phyloP scores from a whole-genome alignment of 2,329 filamentous ascomycete species.

The Cladosporium oxysporum region DNA sequence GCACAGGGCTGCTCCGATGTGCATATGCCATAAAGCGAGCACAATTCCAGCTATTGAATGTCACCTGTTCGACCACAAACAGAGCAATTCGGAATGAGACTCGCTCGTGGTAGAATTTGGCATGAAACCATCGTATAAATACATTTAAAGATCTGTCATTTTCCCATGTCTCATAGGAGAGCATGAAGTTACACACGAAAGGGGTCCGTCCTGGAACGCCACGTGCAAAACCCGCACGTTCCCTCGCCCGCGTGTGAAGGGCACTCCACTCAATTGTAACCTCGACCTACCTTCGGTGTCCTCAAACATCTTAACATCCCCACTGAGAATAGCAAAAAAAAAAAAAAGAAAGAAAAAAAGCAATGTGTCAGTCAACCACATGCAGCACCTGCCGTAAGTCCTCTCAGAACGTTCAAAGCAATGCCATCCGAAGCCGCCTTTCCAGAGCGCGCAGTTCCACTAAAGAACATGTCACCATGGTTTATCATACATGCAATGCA shows the following conservation, averaged over 20 bases:
- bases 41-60: too few relatives aligned
- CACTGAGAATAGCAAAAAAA: neutral
- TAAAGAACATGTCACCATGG: neutral
- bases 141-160: neutral
- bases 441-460: constrained; percentile 32
- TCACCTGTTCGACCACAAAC: too few relatives aligned
- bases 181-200: neutral
- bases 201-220: neutral
- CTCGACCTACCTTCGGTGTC: too few relatives aligned
- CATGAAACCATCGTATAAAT: neutral
- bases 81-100: too few relatives aligned
- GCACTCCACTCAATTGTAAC: neutral
- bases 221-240: neutral
- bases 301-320: too few relatives aligned
- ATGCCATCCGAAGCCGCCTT: neutral
- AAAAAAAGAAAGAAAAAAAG: neutral
- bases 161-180: neutral
- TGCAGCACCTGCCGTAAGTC: constrained; percentile 63
- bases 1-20: too few relatives aligned
- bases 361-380: constrained; percentile 66
- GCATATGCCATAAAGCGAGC: too few relatives aligned
- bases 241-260: neutral
- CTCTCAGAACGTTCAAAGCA: neutral
- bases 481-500: neutral
- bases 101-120: too few relatives aligned